A percentile compares a stretch with the other conserved stretches of the same genome.
These are phyloP conservation scores for Trichoderma oligosporum DNA, from an alignment of 2,329 filamentous ascomycete genomes.

Conservation along the genomic window DNA sequence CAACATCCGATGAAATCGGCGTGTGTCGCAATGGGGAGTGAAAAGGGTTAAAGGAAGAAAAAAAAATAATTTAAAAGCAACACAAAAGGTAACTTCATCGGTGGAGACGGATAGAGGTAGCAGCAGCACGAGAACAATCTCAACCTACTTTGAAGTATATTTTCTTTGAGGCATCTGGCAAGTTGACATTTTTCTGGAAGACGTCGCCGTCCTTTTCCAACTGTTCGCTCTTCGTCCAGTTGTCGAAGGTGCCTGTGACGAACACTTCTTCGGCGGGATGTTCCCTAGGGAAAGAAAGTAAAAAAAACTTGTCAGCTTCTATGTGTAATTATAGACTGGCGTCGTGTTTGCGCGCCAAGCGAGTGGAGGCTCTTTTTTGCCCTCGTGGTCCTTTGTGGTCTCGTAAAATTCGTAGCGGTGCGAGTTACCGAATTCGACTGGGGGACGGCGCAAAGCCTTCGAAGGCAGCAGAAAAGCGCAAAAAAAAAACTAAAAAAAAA, in stretches of 20 bases:
- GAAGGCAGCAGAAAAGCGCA: conserved; percentile 21
- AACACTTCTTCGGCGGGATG: conserved; percentile 81
- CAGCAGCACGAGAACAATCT: conserved; percentile 23
- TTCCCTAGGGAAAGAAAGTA: conserved; percentile 55
- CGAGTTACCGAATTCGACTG: conserved; percentile 5
- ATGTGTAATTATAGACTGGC: not conserved
- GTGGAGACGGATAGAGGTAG: not conserved
- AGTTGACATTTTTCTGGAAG: conserved; percentile 77
- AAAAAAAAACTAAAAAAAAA: too few relatives aligned
- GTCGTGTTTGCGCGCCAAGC: conserved; percentile 3
- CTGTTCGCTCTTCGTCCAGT: conserved; percentile 84
- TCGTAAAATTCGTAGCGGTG: conserved; percentile 7
- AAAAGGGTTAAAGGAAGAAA: not conserved
- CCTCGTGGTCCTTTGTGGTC: conserved; percentile 12
- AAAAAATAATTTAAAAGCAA: conserved; percentile 7
- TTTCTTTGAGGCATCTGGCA: conserved; percentile 65
- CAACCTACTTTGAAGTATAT: conserved; percentile 86
- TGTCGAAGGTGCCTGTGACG: conserved; percentile 93
- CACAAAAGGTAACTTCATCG: not conserved
- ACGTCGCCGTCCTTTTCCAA: conserved; percentile 69
- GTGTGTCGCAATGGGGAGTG: not conserved
- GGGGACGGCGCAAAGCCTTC: conserved; percentile 11
- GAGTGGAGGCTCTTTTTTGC: conserved; percentile 6
- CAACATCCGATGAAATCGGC: not conserved
- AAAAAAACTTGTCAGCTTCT: conserved; percentile 8